Evolutionary conservation across 2,329 filamentous ascomycete species (phyloP).

Genomic region (Pestalotiopsis sp.): DNA sequence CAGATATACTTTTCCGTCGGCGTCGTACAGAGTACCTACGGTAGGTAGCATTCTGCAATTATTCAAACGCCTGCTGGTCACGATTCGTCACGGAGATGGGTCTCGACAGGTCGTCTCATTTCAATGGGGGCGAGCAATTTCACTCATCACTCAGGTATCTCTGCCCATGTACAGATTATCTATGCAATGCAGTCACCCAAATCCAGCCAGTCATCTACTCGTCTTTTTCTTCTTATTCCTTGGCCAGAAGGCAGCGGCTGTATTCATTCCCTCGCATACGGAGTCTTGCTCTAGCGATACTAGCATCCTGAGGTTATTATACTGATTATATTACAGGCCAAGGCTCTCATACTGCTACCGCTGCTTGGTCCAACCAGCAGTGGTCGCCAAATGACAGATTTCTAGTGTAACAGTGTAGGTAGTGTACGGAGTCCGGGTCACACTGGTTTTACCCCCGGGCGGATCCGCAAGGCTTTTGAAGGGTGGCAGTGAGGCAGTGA

Average conservation of each 20-base stretch:
- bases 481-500: slow-evolving; percentile 1
- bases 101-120: slow-evolving; percentile 27
- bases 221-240: neutral
- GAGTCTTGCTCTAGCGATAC: too few species aligned
- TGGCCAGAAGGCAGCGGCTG: neutral
- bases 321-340: neutral
- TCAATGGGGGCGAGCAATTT: slow-evolving; percentile 24
- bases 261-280: neutral
- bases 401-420: neutral
- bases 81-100: slow-evolving; percentile 24
- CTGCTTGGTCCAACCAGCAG: neutral
- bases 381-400: neutral
- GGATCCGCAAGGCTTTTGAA: slow-evolving; percentile 5
- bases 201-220: neutral
- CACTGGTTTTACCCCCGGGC: neutral
- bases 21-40: neutral
- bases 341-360: neutral
- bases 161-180: neutral
- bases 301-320: too few species aligned
- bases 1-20: neutral
- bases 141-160: neutral
- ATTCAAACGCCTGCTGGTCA: neutral
- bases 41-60: neutral
- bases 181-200: neutral
- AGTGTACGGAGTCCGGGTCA: neutral